These are phyloP conservation scores for Phytophthora tubulina DNA, from an alignment of 352 stramenopile species.

Conservation along the genomic window DNA sequence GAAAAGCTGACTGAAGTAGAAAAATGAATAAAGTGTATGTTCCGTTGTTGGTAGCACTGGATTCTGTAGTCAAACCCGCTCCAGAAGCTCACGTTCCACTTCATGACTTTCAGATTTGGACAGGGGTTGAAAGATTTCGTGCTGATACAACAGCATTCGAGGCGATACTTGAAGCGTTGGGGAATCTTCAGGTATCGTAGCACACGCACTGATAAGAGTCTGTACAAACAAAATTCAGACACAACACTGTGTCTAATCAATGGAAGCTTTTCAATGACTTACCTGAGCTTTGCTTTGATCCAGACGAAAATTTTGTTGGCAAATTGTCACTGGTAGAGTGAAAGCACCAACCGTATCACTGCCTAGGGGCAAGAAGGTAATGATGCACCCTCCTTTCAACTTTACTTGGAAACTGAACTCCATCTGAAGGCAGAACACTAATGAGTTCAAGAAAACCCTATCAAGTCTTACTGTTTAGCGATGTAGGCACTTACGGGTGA, in stretches of 20 bases:
- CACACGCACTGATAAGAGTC: constrained; percentile 10
- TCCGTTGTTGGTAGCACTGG: neutral
- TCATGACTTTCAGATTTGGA: constrained; percentile 26
- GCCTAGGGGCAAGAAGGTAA: constrained; percentile 3
- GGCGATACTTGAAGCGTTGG: constrained; percentile 3
- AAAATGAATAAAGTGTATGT: constrained; percentile 5
- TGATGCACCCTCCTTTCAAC: constrained; percentile 5
- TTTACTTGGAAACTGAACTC: constrained; percentile 25
- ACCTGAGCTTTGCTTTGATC: constrained; percentile 28
- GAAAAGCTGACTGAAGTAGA: constrained; percentile 1
- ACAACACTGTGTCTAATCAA: neutral
- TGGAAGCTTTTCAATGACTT: neutral
- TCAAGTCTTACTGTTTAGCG: neutral
- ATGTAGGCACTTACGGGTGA: constrained; percentile 24
- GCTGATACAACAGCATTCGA: constrained; percentile 25
- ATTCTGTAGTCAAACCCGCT: constrained; percentile 7
- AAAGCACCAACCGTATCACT: neutral
- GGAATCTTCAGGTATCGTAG: neutral
- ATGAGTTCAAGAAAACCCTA: neutral
- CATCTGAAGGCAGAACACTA: constrained; percentile 12
- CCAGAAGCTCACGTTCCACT: constrained; percentile 20
- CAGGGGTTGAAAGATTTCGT: constrained; percentile 31
- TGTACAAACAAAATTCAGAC: neutral
- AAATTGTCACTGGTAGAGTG: constrained; percentile 18
- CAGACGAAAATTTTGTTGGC: constrained; percentile 25